Evolutionary conservation across 208 protist genomes (phyloP), one percentile per base, ranked within the genome.

Genomic region (Crithidia mellificae): DNA sequence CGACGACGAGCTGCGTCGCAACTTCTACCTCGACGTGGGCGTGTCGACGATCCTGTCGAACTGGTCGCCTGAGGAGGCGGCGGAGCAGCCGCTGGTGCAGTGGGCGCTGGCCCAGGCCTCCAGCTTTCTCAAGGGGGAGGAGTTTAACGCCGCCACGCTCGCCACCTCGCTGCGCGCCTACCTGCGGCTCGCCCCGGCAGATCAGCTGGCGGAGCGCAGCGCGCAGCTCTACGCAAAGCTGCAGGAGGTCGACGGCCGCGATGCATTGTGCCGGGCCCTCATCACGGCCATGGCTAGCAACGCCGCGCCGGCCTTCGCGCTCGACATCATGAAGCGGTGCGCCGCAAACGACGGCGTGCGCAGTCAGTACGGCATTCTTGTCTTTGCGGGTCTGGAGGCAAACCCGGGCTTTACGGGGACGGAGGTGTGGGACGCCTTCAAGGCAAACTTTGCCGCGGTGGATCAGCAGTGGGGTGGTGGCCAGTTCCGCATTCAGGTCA

Each of bases 401-500:
- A 96, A 94, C 66, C 59, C 68, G 3, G 77, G 61, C 36, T 72
- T 95, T 41, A 64, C 62, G 11, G 52, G 46, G 14, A 53, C 51
- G 14, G 80, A 85, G 58, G 59, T 90, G 44, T 96, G 91, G 89
- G 63, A 73, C 15, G 81, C 86, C 34, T 96, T 96, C 59, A 77
- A 85, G 63, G 67, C 70, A 15, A 76, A 92, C 69, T 94, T 93
- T 62, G 53, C 74, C 0, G 77, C 70, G n/a, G 73, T 96, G 20
- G 70, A 90, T n/a, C 66, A 71, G 66, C 88, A 93, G 77, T 96
- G 91, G 91, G 91, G 91, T 34, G 78, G 80, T 30, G 91, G 91
- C 20, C 88, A 93, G 68, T 96, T 96, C 72, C 88, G 88, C 50
- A 96, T 96, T 53, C 88, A 94, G 67, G 74, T 57, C 41, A 96